These are phyloP conservation scores for Gymnopilus junonius DNA, from an alignment of 768 basidiomycete species.

Conservation along the genomic window DNA sequence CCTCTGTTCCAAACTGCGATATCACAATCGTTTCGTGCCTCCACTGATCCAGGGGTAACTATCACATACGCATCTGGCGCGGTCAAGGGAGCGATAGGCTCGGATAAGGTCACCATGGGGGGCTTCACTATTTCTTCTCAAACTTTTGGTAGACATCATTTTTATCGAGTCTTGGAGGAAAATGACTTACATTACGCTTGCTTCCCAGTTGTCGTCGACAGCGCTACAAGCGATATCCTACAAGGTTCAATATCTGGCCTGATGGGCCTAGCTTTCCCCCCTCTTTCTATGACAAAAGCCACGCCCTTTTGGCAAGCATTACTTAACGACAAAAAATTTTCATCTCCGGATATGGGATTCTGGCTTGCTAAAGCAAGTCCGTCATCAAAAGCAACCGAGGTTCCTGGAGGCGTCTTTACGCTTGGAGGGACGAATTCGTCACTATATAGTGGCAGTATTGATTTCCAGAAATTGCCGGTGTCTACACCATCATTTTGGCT, in stretches of 20 bases:
- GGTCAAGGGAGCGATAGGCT: slow-evolving; percentile 56
- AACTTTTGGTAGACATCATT: slow-evolving; percentile 48
- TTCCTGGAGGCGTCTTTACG: slow-evolving; percentile 70
- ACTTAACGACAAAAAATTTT: slow-evolving; percentile 41
- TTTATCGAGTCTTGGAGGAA: background rate
- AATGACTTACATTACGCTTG: background rate
- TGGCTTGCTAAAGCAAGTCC: slow-evolving; percentile 59
- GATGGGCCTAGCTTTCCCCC: slow-evolving; percentile 74
- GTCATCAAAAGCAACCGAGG: slow-evolving; percentile 35
- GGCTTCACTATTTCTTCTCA: slow-evolving; percentile 63
- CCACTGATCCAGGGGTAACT: slow-evolving; percentile 19
- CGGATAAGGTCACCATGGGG: slow-evolving; percentile 69
- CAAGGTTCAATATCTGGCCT: slow-evolving; percentile 67
- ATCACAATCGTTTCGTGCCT: slow-evolving; percentile 27
- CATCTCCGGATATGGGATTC: slow-evolving; percentile 63
- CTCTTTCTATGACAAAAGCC: slow-evolving; percentile 58
- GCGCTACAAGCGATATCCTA: slow-evolving; percentile 50
- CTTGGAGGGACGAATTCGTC: slow-evolving; percentile 68
- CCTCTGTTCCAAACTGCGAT: slow-evolving; percentile 46
- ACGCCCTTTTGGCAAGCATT: slow-evolving; percentile 73
- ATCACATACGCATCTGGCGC: slow-evolving; percentile 75
- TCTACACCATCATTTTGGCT: slow-evolving; percentile 61
- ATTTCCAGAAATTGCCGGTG: slow-evolving; percentile 60
- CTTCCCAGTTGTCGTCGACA: slow-evolving; percentile 59
- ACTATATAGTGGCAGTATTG: slow-evolving; percentile 69